phyloP scores from a whole-genome alignment of 2,329 filamentous ascomycete species.

The Diaporthe citrichinensis region DNA sequence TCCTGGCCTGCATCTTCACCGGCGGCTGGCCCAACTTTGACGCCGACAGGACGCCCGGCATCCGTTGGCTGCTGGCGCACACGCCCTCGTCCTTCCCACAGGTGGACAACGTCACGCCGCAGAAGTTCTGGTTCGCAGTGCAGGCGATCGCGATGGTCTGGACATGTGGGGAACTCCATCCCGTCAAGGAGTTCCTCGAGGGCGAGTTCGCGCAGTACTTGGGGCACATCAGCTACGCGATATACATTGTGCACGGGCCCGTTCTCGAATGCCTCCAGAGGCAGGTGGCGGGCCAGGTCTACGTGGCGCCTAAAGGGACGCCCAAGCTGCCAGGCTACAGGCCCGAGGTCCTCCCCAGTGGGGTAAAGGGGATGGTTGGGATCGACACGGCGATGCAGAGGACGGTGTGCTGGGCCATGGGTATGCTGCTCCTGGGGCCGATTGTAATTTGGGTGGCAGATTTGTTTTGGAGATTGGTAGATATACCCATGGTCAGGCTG shows the following conservation, averaged over 20 bases:
- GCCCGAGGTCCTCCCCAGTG: constrained; percentile 45
- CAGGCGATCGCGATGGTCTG: constrained; percentile 54
- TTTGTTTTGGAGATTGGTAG: constrained; percentile 71
- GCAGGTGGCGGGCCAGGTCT: constrained; percentile 48
- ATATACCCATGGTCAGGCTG: constrained; percentile 56
- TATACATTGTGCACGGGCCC: constrained; percentile 71
- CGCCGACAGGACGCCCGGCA: constrained; percentile 52
- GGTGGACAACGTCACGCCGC: constrained; percentile 50
- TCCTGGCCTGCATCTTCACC: constrained; percentile 53
- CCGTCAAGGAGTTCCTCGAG: constrained; percentile 58
- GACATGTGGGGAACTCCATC: constrained; percentile 54
- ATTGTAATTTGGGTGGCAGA: constrained; percentile 69
- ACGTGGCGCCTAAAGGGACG: constrained; percentile 44
- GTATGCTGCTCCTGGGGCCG: constrained; percentile 53
- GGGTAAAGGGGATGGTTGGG: constrained; percentile 52
- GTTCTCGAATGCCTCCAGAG: constrained; percentile 57
- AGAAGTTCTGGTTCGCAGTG: constrained; percentile 56
- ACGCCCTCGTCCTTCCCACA: constrained; percentile 53
- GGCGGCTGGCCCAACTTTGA: constrained; percentile 57
- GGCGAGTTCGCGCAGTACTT: constrained; percentile 66
- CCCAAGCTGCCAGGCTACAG: constrained; percentile 44
- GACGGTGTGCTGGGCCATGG: constrained; percentile 54
- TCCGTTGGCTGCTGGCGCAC: constrained; percentile 49
- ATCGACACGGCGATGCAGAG: constrained; percentile 49
- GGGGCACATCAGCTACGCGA: constrained; percentile 68